Base-by-base conservation (phyloP, 805 yeast genomes). In the Groenewaldozyma salmanticensis region DNA sequence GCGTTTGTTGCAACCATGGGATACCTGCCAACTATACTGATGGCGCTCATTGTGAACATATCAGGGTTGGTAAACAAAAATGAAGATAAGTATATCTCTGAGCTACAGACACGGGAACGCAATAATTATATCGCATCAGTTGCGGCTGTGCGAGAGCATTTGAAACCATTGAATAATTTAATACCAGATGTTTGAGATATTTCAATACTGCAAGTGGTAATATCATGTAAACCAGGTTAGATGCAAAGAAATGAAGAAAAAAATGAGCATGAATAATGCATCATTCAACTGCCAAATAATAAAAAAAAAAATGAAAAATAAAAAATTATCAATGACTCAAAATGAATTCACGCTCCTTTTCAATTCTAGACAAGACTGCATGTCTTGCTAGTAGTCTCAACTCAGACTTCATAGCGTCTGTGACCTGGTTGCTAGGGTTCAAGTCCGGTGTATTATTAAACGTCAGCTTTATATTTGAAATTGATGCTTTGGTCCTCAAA, bases 81-180 rank as follows among this genome's bases (percentile, higher is more conserved):
- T 33, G 59, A 55, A 22, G 59, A 55, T 29, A 40, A 38, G 13
- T n/a, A n/a, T n/a, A n/a, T n/a, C n/a, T n/a, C n/a, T n/a, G n/a
- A n/a, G n/a, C n/a, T n/a, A n/a, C n/a, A n/a, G n/a, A n/a, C n/a
- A n/a, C n/a, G n/a, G n/a, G n/a, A n/a, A n/a, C n/a, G n/a, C n/a
- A n/a, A n/a, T n/a, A n/a, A n/a, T n/a, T n/a, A n/a, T n/a, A n/a
- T n/a, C n/a, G n/a, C n/a, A n/a, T n/a, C n/a, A n/a, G n/a, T n/a
- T n/a, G n/a, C n/a, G n/a, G n/a, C n/a, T n/a, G n/a, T n/a, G n/a
- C n/a, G n/a, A n/a, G n/a, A n/a, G n/a, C n/a, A n/a, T n/a, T n/a
- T n/a, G n/a, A n/a, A n/a, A n/a, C n/a, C n/a, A n/a, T n/a, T n/a
- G n/a, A n/a, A n/a, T n/a, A n/a, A n/a, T n/a, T n/a, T n/a, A n/a